Evolutionary conservation across 2,329 filamentous ascomycete genomes (phyloP).

Genomic region (Atkinsonella texensis): DNA sequence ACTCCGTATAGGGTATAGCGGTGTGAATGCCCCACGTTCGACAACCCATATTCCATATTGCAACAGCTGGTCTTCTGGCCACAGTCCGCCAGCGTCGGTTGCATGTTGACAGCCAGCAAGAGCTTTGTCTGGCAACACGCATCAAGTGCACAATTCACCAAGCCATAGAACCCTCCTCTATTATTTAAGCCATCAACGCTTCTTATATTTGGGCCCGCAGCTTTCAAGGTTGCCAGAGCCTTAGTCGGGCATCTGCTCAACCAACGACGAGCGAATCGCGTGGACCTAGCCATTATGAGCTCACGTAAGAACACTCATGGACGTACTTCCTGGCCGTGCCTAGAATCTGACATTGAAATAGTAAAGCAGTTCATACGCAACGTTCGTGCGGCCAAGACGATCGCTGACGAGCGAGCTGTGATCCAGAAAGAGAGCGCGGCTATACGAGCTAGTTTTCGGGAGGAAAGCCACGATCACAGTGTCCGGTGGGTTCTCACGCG

Average conservation of each 20-base stretch:
- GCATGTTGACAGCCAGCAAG: not conserved
- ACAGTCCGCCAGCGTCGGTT: not conserved
- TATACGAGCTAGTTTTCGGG: conserved; percentile 92
- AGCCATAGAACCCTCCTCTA: not conserved
- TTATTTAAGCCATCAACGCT: not conserved
- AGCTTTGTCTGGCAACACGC: not conserved
- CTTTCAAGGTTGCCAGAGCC: not conserved
- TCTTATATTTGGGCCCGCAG: not conserved
- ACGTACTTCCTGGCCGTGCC: not conserved
- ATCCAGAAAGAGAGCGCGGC: conserved; percentile 98
- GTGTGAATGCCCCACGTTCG: conserved; percentile 1
- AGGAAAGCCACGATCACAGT: conserved; percentile 88
- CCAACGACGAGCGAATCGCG: not conserved
- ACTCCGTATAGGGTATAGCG: not conserved
- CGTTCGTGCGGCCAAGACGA: conserved; percentile 95
- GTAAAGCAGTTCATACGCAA: conserved; percentile 99
- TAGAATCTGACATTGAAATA: conserved; percentile 26
- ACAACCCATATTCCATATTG: not conserved
- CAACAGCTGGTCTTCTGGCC: not conserved
- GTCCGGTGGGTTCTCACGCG: conserved; percentile 54
- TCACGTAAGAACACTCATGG: conserved; percentile 19
- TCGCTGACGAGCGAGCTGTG: conserved; percentile 94
- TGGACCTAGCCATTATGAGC: conserved; percentile 22
- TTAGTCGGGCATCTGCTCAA: not conserved
- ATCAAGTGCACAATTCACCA: not conserved